phyloP scores from a whole-genome alignment of 106 monocot species.

The Dendrobium catenatum region DNA sequence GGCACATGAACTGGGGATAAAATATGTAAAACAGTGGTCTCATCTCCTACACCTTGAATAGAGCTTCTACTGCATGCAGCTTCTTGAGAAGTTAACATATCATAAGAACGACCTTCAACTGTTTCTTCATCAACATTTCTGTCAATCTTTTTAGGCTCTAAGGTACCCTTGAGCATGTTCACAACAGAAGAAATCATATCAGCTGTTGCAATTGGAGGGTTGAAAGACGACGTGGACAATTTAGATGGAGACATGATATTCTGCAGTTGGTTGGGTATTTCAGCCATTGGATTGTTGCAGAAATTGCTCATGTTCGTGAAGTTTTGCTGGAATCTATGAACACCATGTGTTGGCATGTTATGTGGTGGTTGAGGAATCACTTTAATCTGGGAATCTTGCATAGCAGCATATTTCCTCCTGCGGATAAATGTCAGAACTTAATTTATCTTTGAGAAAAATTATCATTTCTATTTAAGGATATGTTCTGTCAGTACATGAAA shows the following conservation, averaged over 20 bases:
- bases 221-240: conserved; percentile 35
- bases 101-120: conserved; percentile 21
- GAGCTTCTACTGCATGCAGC: conserved; percentile 12
- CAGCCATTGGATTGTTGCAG: conserved; percentile 21
- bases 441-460: neutral
- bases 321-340: conserved; percentile 11
- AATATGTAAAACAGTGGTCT: conserved; percentile 22
- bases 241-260: conserved; percentile 39
- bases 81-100: conserved; percentile 24
- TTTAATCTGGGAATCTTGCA: conserved; percentile 1
- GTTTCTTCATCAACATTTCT: conserved; percentile 20
- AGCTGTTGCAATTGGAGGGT: conserved; percentile 18
- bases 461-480: neutral
- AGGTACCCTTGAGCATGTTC: conserved; percentile 48
- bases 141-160: conserved; percentile 36
- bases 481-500: neutral
- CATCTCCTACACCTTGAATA: conserved; percentile 18
- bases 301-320: conserved; percentile 15
- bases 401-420: neutral
- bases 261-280: conserved; percentile 20
- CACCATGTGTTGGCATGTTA: neutral
- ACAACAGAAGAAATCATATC: conserved; percentile 53
- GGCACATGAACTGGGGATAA: conserved; percentile 19
- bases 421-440: neutral
- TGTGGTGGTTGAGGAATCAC: neutral